Base-by-base conservation (phyloP, 2,329 filamentous ascomycete genomes). In the Colletotrichum endophyticum region DNA sequence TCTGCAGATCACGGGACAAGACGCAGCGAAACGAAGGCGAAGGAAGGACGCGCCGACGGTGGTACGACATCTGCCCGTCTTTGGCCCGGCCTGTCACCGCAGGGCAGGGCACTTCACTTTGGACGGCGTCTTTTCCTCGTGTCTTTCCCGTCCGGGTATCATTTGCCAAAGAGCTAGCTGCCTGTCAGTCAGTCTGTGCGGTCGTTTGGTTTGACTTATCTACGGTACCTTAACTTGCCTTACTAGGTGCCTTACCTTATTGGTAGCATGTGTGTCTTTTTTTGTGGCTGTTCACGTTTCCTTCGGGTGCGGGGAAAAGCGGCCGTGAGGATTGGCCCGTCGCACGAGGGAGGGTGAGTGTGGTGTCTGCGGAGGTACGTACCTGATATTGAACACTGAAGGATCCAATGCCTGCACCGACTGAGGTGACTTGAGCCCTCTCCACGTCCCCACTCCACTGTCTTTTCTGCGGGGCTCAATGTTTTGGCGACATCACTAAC, bases 271-370 rank as follows among this genome's bases (percentile, higher is more conserved):
- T 12, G 19, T 49, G 19, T 49, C 9, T 2, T 53, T 61, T 61
- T 75, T 53, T 9, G 53, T 72, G 34, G 28, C 72, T 66, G 57
- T 49, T 67, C 25, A 30, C 22, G 39, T 66, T 61, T 28, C 22
- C 30, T 66, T 64, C 64, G 63, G 70, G 39, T 69, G 73, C 64
- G 70, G 70, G 70, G 63, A 25, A 68, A 53, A 44, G n/a, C 36
- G 30, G 28, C 56, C 32, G 69, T 12, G 22, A 53, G 19, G 68
- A 72, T 75, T 72, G 73, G 73, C 30, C 69, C 39, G 62, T 44
- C 12, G 19, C 53, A 8, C 27, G 12, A 30, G 16, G 61, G 69
- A 64, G 59, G 44, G 69, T 28, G 57, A 16, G 16, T 27, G 66
- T 19, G 25, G 19, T 32, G 71, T 19, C n/a, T 15, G 34, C 3